Percentiles rank a stretch among this genome's conserved stretches.
These are phyloP conservation scores for Wallacemonas sp. DNA, from an alignment of 208 protist species.

Conservation along the genomic window DNA sequence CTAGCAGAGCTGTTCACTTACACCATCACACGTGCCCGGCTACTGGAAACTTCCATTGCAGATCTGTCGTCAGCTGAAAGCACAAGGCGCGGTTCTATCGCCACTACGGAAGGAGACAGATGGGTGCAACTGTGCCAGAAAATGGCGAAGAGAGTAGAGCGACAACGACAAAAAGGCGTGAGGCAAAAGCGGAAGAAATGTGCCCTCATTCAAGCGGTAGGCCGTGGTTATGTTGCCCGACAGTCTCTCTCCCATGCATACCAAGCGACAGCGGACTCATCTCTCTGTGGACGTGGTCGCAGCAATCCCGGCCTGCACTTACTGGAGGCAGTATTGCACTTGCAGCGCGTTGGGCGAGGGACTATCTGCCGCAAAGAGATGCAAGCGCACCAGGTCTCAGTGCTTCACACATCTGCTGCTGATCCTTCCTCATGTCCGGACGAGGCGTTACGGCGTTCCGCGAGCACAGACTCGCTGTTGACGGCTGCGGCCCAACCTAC, in stretches of 20 bases:
- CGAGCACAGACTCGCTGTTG: neutral
- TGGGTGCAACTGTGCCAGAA: neutral
- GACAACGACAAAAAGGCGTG: neutral
- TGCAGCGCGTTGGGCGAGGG: constrained; percentile 30
- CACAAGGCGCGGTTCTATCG: neutral
- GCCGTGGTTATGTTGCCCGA: constrained; percentile 7
- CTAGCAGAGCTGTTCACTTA: neutral
- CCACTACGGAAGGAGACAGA: constrained; percentile 17
- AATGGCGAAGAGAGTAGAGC: neutral
- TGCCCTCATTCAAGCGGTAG: neutral
- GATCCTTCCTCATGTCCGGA: no score
- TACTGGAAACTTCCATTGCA: neutral
- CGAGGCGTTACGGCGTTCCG: no score
- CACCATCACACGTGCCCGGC: neutral
- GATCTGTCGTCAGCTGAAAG: neutral
- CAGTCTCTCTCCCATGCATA: no score
- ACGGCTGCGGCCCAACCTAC: neutral
- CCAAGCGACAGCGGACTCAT: no score
- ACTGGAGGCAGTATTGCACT: no score
- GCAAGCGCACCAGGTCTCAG: no score
- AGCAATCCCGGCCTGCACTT: no score
- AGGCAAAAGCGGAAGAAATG: neutral
- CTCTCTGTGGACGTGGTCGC: no score
- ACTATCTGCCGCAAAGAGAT: neutral
- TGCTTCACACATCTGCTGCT: no score